Evolutionary conservation across 2,329 filamentous ascomycete species (phyloP).

Genomic region (Coniochaeta ligniaria): DNA sequence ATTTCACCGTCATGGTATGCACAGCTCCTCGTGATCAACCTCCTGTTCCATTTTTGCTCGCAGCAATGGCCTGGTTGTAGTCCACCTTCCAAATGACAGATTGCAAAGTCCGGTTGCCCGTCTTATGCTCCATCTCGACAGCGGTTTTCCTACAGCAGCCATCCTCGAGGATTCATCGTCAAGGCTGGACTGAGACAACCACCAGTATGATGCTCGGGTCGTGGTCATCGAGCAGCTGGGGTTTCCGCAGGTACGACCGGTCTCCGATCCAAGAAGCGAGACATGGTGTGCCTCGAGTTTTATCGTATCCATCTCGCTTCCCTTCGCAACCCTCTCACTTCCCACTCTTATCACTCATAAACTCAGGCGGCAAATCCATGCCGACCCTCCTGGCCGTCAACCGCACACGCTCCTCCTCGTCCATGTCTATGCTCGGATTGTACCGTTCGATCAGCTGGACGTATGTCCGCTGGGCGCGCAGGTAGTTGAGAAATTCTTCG

Average conservation of each 20-base stretch:
- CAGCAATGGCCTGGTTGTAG: not conserved
- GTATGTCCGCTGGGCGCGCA: slow-evolving; percentile 81
- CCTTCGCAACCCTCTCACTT: slow-evolving; percentile 2
- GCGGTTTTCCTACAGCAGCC: too few relatives aligned
- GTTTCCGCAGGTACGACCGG: too few relatives aligned
- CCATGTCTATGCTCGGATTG: slow-evolving; percentile 87
- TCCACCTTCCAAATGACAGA: too few relatives aligned
- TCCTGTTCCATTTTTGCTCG: not conserved
- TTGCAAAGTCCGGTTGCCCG: too few relatives aligned
- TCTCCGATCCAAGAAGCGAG: not conserved
- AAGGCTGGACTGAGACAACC: too few relatives aligned
- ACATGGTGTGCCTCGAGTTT: not conserved
- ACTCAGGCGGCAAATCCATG: slow-evolving; percentile 75
- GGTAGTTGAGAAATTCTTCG: slow-evolving; percentile 75
- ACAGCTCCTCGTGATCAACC: too few relatives aligned
- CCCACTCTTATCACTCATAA: slow-evolving; percentile 11
- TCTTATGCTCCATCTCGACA: too few relatives aligned
- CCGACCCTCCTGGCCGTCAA: slow-evolving; percentile 82
- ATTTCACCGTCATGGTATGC: too few relatives aligned
- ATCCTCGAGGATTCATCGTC: too few relatives aligned
- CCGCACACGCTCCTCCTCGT: slow-evolving; percentile 74
- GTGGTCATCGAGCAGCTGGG: too few relatives aligned
- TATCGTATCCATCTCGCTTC: too few relatives aligned
- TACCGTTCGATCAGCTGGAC: slow-evolving; percentile 78
- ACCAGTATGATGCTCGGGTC: too few relatives aligned